These are phyloP conservation scores for Clarkia xantiana DNA, from an alignment of 345 rosid genomes.

Conservation along the genomic window DNA sequence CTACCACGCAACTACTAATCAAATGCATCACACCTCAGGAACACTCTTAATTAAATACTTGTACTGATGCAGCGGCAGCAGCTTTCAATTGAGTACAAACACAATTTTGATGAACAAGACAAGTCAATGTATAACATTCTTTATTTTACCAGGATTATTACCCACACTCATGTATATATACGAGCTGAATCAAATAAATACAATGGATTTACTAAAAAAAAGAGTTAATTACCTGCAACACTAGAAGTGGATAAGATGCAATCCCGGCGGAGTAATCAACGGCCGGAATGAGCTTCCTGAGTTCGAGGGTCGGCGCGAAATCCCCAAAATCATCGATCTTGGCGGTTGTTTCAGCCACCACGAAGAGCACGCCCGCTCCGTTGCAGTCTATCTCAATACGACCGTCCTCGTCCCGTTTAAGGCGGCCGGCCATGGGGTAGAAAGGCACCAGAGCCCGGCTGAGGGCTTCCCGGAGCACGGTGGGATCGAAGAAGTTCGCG, in stretches of 20 bases:
- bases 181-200: background rate
- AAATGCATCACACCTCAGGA: too few relatives aligned
- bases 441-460: slow-evolving; percentile 68
- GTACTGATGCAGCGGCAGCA: too few relatives aligned
- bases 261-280: slow-evolving; percentile 81
- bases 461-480: slow-evolving; percentile 49
- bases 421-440: slow-evolving; percentile 86
- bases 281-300: slow-evolving; percentile 70
- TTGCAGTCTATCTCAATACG: slow-evolving; percentile 87
- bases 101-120: too few relatives aligned
- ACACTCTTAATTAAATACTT: too few relatives aligned
- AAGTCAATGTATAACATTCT: too few relatives aligned
- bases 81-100: too few relatives aligned
- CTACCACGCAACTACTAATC: too few relatives aligned
- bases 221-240: slow-evolving; percentile 57
- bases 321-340: slow-evolving; percentile 71
- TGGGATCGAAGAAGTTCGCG: slow-evolving; percentile 50
- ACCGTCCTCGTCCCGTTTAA: slow-evolving; percentile 31
- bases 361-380: slow-evolving; percentile 71
- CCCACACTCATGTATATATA: too few relatives aligned
- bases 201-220: background rate
- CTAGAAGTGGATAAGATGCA: slow-evolving; percentile 60
- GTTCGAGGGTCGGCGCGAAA: slow-evolving; percentile 70
- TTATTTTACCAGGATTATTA: too few relatives aligned
- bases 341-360: slow-evolving; percentile 59